Conservation (phyloP, 306 rosid genomes). For the Sicyos baderoa region DNA sequence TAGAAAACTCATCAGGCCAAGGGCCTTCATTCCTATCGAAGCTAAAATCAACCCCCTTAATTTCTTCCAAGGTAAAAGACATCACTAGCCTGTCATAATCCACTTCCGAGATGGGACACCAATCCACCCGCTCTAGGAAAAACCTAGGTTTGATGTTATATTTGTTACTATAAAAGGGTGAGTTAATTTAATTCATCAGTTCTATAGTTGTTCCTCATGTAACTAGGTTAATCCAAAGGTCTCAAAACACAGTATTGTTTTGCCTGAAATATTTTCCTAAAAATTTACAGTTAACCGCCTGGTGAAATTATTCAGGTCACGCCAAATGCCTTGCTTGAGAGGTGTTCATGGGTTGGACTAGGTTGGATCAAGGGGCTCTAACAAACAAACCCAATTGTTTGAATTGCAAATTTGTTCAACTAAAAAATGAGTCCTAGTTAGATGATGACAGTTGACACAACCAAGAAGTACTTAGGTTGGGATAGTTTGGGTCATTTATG, state of each 20-base stretch:
- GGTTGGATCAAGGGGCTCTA: background rate
- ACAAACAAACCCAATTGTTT: background rate
- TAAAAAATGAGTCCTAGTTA: conserved; percentile 1
- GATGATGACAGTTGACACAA: background rate
- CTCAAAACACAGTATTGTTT: background rate
- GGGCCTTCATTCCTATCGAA: too few species aligned
- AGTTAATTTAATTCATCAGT: background rate
- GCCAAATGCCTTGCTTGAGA: background rate
- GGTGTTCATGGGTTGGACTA: background rate
- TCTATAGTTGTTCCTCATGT: background rate
- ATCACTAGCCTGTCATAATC: too few species aligned
- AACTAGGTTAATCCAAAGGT: background rate
- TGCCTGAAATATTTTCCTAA: background rate
- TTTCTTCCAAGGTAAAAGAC: too few species aligned
- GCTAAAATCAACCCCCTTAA: too few species aligned
- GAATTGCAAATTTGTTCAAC: background rate
- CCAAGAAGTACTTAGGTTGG: background rate
- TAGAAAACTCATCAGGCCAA: too few species aligned
- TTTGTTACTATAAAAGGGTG: background rate
- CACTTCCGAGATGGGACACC: too few species aligned
- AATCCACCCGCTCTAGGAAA: too few species aligned
- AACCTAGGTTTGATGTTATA: background rate
- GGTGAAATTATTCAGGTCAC: background rate
- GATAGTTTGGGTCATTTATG: background rate
- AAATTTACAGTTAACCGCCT: background rate